Percentiles rank a stretch among this genome's conserved stretches.
Evolutionary conservation across 2,329 filamentous ascomycete genomes (phyloP).

Genomic region (Fusarium subglutinans): DNA sequence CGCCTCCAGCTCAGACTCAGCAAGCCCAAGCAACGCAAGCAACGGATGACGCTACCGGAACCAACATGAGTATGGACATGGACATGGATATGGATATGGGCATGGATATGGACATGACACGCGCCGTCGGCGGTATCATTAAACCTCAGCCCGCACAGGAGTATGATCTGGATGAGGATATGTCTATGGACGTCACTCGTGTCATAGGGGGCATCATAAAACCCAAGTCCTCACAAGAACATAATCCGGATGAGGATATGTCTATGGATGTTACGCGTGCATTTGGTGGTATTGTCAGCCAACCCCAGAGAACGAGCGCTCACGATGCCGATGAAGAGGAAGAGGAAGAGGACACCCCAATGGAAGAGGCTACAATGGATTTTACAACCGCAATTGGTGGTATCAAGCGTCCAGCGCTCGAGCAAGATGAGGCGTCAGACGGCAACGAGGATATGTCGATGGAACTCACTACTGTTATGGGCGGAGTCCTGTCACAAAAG

Average conservation of each 20-base stretch:
- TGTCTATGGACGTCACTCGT: slow-evolving; percentile 94
- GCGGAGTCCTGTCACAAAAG: slow-evolving; percentile 58
- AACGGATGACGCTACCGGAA: slow-evolving; percentile 43
- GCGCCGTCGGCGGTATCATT: slow-evolving; percentile 64
- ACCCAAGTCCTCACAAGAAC: slow-evolving; percentile 54
- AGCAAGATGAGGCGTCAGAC: slow-evolving; percentile 50
- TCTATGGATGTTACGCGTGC: slow-evolving; percentile 94
- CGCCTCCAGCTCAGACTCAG: slow-evolving; percentile 31
- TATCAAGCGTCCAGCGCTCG: slow-evolving; percentile 59
- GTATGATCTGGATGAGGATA: slow-evolving; percentile 65
- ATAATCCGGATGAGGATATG: slow-evolving; percentile 70
- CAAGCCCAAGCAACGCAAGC: slow-evolving; percentile 12
- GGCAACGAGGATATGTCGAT: slow-evolving; percentile 79
- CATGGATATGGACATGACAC: slow-evolving; percentile 54
- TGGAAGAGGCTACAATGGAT: slow-evolving; percentile 73
- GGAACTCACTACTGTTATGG: slow-evolving; percentile 76
- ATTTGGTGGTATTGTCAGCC: slow-evolving; percentile 77
- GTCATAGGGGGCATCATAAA: slow-evolving; percentile 66
- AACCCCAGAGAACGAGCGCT: slow-evolving; percentile 4
- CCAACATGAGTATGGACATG: slow-evolving; percentile 55
- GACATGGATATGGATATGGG: slow-evolving; percentile 35
- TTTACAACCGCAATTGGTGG: slow-evolving; percentile 81
- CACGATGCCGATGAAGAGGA: slow-evolving; percentile 39
- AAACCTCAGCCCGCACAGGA: slow-evolving; percentile 55
- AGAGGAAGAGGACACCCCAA: slow-evolving; percentile 46